Conservation (phyloP, 2,329 filamentous ascomycete genomes). For the Aspergillus novoparasiticus region DNA sequence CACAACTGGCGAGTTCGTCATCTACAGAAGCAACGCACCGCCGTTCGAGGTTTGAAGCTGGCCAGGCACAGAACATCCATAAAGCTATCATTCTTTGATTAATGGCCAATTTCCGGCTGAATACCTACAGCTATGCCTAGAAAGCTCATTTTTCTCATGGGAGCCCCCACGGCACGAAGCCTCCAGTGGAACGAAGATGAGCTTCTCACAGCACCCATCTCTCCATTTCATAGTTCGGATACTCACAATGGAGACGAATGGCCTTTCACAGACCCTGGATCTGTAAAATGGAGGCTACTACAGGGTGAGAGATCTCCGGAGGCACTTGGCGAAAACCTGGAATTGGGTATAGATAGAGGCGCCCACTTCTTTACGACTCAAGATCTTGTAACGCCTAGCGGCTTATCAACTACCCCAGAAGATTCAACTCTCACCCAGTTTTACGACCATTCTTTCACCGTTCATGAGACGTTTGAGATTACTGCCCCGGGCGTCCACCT, state of each 20-base stretch:
- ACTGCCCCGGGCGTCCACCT: constrained; percentile 24
- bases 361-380: constrained; percentile 34
- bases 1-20: neutral
- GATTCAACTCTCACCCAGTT: constrained; percentile 62
- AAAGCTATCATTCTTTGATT: neutral
- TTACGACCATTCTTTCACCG: constrained; percentile 74
- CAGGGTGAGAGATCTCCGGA: constrained; percentile 18
- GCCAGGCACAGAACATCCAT: neutral
- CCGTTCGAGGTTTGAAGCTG: neutral
- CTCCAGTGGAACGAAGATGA: constrained; percentile 58
- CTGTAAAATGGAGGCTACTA: constrained; percentile 35
- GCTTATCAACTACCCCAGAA: constrained; percentile 15
- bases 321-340: constrained; percentile 6
- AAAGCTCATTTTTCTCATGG: constrained; percentile 56
- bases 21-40: neutral
- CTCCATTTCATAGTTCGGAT: constrained; percentile 30
- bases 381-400: constrained; percentile 27
- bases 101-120: constrained; percentile 3
- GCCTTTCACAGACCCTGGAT: constrained; percentile 13
- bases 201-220: constrained; percentile 54
- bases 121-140: constrained; percentile 26
- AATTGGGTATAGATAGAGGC: constrained; percentile 4
- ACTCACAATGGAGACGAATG: constrained; percentile 8
- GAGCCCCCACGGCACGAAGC: constrained; percentile 59
- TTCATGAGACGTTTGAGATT: constrained; percentile 60